Base-by-base conservation (phyloP, 2,329 filamentous ascomycete genomes). In the Leptographium flavum region DNA sequence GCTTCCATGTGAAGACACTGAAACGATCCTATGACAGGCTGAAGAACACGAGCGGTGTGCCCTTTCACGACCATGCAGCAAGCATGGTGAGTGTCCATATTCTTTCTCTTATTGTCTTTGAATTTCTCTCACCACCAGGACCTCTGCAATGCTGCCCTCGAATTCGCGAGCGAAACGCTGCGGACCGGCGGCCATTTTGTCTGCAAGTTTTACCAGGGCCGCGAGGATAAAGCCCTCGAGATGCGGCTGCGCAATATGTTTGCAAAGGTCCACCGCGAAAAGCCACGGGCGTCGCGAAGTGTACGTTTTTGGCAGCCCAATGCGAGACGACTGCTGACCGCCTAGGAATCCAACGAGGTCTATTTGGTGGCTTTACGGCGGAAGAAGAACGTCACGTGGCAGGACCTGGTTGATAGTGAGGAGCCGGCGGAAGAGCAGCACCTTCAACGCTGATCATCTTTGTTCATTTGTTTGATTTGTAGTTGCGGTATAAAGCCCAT, bases 11-110 rank as follows among this genome's bases (percentile, higher is more conserved):
- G 69, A 87, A 78, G 69, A 94, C 81, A 70, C 74, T 95, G 76
- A 94, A 81, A 90, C 83, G 92, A 76, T 87, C 87, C 53, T 92
- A 93, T 79, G 63, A 67, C 74, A 98, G 92, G 92, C 83, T 98
- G 82, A 94, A 95, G 87, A 98, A 98, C 65, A 95, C 90, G 56
- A 94, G 84, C 66, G 92, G 92, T 46, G 83, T 86, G 57, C 65
- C 65, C 19, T 92, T 94, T 59, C 78, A 80, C 52, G 92, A 98
- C 63, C 92, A 98, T 64, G 81, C 79, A 10, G 85, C 86, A 27
- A 95, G 87, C 65, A 96, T 98, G 86, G 90, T 95, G 66, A 59
- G 81, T 60, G n/a, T n/a, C n/a, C n/a, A n/a, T n/a, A 22, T 5
- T 33, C 14, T 28, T 13, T 32, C 22, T 8, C 14, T 17, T 25